Evolutionary conservation across 768 basidiomycete genomes (phyloP), one percentile per base, ranked within the genome.

Genomic region (Hebeloma cylindrosporum): DNA sequence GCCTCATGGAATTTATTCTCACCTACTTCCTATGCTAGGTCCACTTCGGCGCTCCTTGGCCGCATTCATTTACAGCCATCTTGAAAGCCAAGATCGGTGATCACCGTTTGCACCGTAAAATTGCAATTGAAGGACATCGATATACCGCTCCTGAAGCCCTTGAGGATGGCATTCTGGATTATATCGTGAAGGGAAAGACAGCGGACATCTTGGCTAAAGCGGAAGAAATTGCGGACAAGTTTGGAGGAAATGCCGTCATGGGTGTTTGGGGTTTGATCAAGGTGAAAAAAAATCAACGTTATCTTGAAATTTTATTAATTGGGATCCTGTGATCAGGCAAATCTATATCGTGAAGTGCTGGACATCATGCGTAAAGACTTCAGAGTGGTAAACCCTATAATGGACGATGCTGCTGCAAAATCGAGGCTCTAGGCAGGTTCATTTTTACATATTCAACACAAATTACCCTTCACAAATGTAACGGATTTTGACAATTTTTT

Each of bases 1-100:
- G 11, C 14, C 16, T 10, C 33, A 21, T 9, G 18, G 7, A 11
- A 29, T 5, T 36, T 32, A 26, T 48, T 10, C 31, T 26, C 6
- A 35, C 4, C 31, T 45, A 10, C 39, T 37, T 37, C 20, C 17
- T 7, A 23, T 43, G n/a, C n/a, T 47, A 88, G 85, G 68, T 93
- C 31, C 82, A 85, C 59, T 93, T 94, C 55, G 90, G 89, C 39
- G 89, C 91, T 7, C 70, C 80, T 0, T 83, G 88, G 73, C 92
- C 93, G 0, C 69, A 78, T 35, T 84, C 84, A 0, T 81, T 94
- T 54, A 69, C 79, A 0, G 73, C 78, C 3, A 61, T 93, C 35
- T 60, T 88, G 18, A 71, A 71, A 6, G 76, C 78, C 18, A 93
- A 91, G 54, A 66, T 89, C 5, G 74, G 81, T 6, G 73, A 80